Percentiles rank a stretch among this genome's conserved stretches.
phyloP scores from a whole-genome alignment of 768 basidiomycete species.

The Lactifluus volemus region DNA sequence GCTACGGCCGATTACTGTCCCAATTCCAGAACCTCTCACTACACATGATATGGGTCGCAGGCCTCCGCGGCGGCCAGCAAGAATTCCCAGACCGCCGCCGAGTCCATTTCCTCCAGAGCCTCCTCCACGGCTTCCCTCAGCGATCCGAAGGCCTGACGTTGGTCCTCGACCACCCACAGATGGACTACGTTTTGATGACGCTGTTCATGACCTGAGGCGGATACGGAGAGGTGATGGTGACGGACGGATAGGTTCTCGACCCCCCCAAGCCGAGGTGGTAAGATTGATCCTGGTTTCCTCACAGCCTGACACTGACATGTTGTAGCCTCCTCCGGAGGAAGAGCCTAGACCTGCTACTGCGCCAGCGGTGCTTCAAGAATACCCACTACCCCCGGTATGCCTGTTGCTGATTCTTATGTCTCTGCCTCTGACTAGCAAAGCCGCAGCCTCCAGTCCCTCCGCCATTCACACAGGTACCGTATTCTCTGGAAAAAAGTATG shows the following conservation, averaged over 20 bases:
- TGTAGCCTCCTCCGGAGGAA: not conserved
- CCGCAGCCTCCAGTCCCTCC: slow-evolving; percentile 9
- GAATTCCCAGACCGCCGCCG: not conserved
- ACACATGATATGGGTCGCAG: slow-evolving; percentile 13
- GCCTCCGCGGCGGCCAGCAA: not conserved
- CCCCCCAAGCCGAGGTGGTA: not conserved
- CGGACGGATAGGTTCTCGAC: not conserved
- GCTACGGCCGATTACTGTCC: slow-evolving; percentile 18
- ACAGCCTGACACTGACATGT: not conserved
- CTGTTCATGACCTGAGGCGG: not conserved
- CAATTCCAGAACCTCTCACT: slow-evolving; percentile 2
- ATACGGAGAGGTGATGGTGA: not conserved
- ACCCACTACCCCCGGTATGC: not conserved
- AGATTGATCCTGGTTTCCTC: not conserved
- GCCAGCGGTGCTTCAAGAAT: not conserved
- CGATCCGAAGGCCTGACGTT: not conserved
- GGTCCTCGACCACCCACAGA: not conserved
- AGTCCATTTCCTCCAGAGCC: not conserved
- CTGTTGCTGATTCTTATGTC: not conserved
- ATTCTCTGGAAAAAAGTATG: not conserved
- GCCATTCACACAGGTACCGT: slow-evolving; percentile 21
- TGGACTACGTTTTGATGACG: not conserved
- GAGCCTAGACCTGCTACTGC: slow-evolving; percentile 1
- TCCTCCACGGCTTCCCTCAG: not conserved
- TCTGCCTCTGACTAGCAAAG: not conserved